phyloP scores from a whole-genome alignment of 108 stramenopile species.

The Nitzschia sp. region DNA sequence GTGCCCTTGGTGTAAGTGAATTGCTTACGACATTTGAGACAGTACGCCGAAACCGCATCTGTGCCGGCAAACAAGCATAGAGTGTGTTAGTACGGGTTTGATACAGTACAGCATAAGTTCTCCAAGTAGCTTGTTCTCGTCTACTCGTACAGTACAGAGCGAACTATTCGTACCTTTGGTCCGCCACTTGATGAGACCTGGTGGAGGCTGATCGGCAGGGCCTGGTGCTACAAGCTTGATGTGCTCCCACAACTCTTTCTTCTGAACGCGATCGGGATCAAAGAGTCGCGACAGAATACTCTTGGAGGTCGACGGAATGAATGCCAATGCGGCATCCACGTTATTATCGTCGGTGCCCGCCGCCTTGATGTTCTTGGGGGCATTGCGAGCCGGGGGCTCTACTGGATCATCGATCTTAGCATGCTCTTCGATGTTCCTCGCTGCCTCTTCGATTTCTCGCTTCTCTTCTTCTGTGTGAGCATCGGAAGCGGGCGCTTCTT shows the following conservation, averaged over 20 bases:
- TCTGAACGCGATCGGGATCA: constrained; percentile 37
- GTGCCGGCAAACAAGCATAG: too few relatives aligned
- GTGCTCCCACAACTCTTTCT: constrained; percentile 20
- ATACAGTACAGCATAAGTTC: neutral
- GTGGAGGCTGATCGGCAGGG: constrained; percentile 21
- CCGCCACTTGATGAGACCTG: constrained; percentile 18
- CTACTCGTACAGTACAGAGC: neutral
- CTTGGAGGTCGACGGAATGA: neutral
- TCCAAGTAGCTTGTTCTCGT: neutral
- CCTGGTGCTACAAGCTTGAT: constrained; percentile 34
- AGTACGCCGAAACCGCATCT: constrained; percentile 39
- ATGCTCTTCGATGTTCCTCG: constrained; percentile 1
- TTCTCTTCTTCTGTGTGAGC: neutral
- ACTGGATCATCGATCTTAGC: constrained; percentile 14
- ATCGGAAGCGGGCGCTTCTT: neutral
- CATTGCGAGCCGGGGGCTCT: constrained; percentile 19
- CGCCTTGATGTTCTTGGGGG: constrained; percentile 5
- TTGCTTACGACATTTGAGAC: constrained; percentile 31
- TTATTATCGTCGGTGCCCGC: neutral
- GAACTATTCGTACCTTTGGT: too few relatives aligned
- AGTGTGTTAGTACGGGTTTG: too few relatives aligned
- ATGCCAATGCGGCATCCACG: neutral
- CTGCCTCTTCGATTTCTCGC: neutral
- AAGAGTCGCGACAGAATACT: constrained; percentile 31
- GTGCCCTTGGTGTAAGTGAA: constrained; percentile 38